Base-by-base conservation (phyloP, 148 eudicot species). In the Talinum fruticosum region DNA sequence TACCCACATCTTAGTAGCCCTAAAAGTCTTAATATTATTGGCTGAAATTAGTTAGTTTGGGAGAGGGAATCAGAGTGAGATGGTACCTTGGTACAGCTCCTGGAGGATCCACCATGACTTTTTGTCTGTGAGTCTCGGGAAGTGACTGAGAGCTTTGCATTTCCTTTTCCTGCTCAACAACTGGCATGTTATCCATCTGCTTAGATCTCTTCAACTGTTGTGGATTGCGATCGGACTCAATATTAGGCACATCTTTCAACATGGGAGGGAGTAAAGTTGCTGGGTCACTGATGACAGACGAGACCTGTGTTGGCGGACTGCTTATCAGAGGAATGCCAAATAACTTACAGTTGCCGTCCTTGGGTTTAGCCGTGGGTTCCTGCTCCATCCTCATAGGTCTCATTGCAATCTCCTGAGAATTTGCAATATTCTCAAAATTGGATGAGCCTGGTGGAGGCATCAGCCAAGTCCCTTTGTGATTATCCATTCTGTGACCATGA, bases 61-160 rank as follows among this genome's bases (percentile, higher is more conserved):
- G 65, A 8, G 65, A 10, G 29, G 28, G 65, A 26, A 10, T 6
- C 30, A 26, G 29, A 26, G 30, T 6, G 66, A 62, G 66, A 10
- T 33, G 86, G 80, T 45, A 96, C 98, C 99, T 96, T 93, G 21
- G 97, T 96, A 84, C 98, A 96, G 74, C 98, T 96, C 89, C 99
- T 88, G 3, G 89, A 75, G 66, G 92, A 91, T 80, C 83, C 89
- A 71, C 85, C 79, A 62, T 84, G 91, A 57, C 54, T 75, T 89
- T 89, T 96, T 44, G 87, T 81, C 66, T 85, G 93, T 73, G 80
- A 49, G 77, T 88, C 93, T 72, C 75, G 82, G 5, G 78, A 53
- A 36, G 41, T 21, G 81, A 79, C 36, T 78, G 87, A 76, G 73
- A 81, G 24, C 57, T 61, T 53, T 77, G 87, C 51, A 72, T 71